Evolutionary conservation across 495 filamentous ascomycete species (phyloP), one percentile per base, ranked within the genome.

Genomic region (Paragyromitra xinjiangensis): DNA sequence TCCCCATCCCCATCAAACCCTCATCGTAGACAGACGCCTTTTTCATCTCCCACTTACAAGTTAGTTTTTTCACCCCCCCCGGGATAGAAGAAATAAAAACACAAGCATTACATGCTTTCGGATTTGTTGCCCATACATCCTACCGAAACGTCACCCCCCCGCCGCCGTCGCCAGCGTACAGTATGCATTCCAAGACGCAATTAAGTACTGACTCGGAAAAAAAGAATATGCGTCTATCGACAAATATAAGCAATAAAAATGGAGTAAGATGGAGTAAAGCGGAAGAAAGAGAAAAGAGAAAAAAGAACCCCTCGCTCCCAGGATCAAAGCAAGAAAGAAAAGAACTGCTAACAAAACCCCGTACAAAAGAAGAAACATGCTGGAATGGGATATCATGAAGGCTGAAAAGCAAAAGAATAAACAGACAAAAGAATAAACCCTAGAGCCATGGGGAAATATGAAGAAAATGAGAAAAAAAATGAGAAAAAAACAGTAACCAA

Each of bases 1-100:
- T 3, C 26, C 29, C 3, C 29, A 2, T 3, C 29, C 29, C 29
- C 29, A 67, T 82, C 80, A 78, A 89, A 85, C 53, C 1, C 19
- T 42, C 59, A 37, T 12, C 14, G n/a, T 51, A n/a, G 16, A 51
- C 42, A 59, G 51, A 50, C 7, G 59, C 59, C 44, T 71, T 29
- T 29, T 58, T 42, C 42, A 12, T 24, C 29, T 16, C 29, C 29
- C 56, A 7, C 8, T 34, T 2, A 53, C 22, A n/a, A 48, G 9
- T 34, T 34, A 45, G 29, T n/a, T 29, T 7, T 61, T 37, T 29
- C 26, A 12, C 44, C 22, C 22, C 16, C 24, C 3, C 48, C 48
- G 48, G 70, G 40, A 69, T 56, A 56, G 53, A 74, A 40, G 19
- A 62, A 71, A 71, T 14, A 75, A 75, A 75, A 62, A 75, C 72